Evolutionary conservation across 2,329 filamentous ascomycete species (phyloP).

Genomic region (Capronia coronata): DNA sequence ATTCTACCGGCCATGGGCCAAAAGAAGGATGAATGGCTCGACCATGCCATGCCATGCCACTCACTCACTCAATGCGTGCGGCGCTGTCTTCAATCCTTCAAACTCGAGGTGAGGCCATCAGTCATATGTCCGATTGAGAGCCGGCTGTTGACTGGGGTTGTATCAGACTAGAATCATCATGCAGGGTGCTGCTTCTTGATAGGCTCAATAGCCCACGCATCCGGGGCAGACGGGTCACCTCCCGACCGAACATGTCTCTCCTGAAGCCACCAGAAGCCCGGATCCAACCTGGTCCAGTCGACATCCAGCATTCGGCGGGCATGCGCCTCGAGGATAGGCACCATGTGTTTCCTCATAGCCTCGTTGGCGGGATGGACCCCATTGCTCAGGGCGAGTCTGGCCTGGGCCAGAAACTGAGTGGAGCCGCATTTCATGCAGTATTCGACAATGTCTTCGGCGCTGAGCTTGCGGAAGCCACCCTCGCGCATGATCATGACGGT

Average conservation of each 20-base stretch:
- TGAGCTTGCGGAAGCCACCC: slow-evolving; percentile 19
- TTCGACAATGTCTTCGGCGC: slow-evolving; percentile 22
- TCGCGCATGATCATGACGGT: slow-evolving; percentile 21
- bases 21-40: too few species aligned
- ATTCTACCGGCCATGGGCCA: too few species aligned
- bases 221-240: neutral
- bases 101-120: too few species aligned
- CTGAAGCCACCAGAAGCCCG: neutral
- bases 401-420: slow-evolving; percentile 1
- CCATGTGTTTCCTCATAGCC: slow-evolving; percentile 12
- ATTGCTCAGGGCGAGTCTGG: neutral
- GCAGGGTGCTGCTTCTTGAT: too few species aligned
- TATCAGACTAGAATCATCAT: too few species aligned
- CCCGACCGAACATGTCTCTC: neutral
- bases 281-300: slow-evolving; percentile 12
- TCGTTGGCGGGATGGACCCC: slow-evolving; percentile 2
- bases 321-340: slow-evolving; percentile 7
- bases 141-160: too few species aligned
- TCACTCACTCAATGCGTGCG: too few species aligned
- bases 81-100: too few species aligned
- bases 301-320: slow-evolving; percentile 9
- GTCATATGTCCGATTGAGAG: too few species aligned
- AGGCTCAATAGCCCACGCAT: neutral
- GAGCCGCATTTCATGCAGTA: slow-evolving; percentile 20
- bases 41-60: too few species aligned